Conservation (phyloP, 1,139 yeast species). For the Saccharomyces hybrid region DNA sequence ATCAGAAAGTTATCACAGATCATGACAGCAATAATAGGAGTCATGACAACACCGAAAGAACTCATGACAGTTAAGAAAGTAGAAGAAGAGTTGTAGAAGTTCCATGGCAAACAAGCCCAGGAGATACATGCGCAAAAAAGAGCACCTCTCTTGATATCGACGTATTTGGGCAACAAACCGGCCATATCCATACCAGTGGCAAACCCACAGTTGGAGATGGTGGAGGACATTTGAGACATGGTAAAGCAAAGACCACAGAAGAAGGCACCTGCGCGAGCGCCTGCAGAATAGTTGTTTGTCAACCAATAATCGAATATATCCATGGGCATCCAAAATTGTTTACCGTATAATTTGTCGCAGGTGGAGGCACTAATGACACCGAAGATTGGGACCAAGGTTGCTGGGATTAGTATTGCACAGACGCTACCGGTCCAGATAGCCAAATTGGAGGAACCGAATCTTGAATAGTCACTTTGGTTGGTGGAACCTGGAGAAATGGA, state of each 20-base stretch:
- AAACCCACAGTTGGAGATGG: constrained; percentile 44
- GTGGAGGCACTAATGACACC: constrained; percentile 40
- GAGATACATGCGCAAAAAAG: constrained; percentile 38
- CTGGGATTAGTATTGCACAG: constrained; percentile 34
- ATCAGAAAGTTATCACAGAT: constrained; percentile 38
- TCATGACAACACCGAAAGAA: constrained; percentile 39
- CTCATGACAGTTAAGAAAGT: constrained; percentile 41
- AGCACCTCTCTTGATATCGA: constrained; percentile 47
- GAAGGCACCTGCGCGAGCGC: constrained; percentile 41
- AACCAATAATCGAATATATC: constrained; percentile 32
- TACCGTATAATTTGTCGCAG: constrained; percentile 32
- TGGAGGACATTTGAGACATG: constrained; percentile 42
- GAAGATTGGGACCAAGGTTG: constrained; percentile 38
- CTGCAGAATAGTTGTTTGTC: constrained; percentile 34
- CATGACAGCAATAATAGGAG: constrained; percentile 40
- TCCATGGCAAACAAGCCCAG: constrained; percentile 45
- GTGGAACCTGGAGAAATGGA: constrained; percentile 39
- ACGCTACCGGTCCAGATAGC: constrained; percentile 35
- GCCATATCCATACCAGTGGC: constrained; percentile 49
- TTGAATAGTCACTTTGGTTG: constrained; percentile 35
- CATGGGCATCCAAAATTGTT: constrained; percentile 37
- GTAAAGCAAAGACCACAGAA: constrained; percentile 42
- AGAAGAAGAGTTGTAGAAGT: constrained; percentile 39
- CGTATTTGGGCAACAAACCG: constrained; percentile 42
- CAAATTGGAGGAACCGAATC: constrained; percentile 36